Base-by-base conservation (phyloP, 495 filamentous ascomycete genomes). In the Talaromyces nanjingensis region DNA sequence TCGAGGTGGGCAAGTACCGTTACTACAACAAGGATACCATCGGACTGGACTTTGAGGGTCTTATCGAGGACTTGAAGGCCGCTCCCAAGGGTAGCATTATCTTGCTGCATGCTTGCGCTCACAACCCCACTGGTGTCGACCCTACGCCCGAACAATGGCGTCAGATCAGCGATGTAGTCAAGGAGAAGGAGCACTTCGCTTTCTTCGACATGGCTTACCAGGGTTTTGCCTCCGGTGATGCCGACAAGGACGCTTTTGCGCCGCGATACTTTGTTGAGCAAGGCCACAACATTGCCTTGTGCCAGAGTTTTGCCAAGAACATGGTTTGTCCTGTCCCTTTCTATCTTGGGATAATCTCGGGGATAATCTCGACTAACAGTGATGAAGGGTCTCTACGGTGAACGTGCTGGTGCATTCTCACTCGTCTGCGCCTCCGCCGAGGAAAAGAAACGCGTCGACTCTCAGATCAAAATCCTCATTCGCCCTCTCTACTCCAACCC, bases 131-230 rank as follows among this genome's bases (percentile, higher is more conserved):
- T 65, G 94, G 94, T 73, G 89, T 98, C 69, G 94, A 98, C 79
- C 94, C 94, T 11, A 96, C 92, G 39, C 76, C 87, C 64, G 87
- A 89, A 70, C 94, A 98, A 80, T 98, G 94, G 94, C 88, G 86
- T 78, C 79, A 91, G 78, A 97, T 98, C 71, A 89, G 88, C 82
- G 81, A 91, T 66, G 93, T 88, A 64, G 84, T 97, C 70, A 96
- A 96, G 86, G 84, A 86, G 76, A 87, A 90, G 77, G 88, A 83
- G 49, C 94, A 98, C 83, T 97, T 87, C 73, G 86, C 92, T 62
- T 97, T 98, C 86, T 98, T 98, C 80, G 94, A 98, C 78, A 98
- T 98, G 94, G 94, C 94, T 65, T 98, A 98, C 84, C 93, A 98
- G 80, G 94, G 94, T 66, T 98, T 98, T 71, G 94, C 94, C 60